phyloP scores from a whole-genome alignment of 2,329 filamentous ascomycete genomes.

The Diaporthe longicolla region DNA sequence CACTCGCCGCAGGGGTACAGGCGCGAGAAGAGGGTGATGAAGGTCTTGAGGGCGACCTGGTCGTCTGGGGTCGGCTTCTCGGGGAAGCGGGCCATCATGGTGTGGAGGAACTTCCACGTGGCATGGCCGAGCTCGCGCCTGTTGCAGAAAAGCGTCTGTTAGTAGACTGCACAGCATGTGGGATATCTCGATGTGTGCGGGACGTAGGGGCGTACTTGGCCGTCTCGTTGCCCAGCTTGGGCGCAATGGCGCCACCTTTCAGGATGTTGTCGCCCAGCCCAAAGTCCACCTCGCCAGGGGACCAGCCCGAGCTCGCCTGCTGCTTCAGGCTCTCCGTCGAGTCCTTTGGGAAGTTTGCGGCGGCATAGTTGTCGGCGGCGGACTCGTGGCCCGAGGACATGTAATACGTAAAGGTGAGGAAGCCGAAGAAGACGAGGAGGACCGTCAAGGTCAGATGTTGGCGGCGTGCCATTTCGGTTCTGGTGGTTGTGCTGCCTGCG shows the following conservation, averaged over 20 bases:
- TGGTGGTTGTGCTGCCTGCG: neutral
- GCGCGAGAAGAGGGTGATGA: constrained; percentile 76
- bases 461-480: constrained; percentile 63
- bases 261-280: constrained; percentile 67
- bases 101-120: constrained; percentile 79
- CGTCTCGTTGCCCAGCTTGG: constrained; percentile 86
- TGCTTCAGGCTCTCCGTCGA: constrained; percentile 46
- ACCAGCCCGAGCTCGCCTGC: constrained; percentile 39
- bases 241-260: constrained; percentile 80
- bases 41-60: constrained; percentile 73
- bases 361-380: constrained; percentile 44
- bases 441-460: constrained; percentile 68
- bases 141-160: constrained; percentile 13
- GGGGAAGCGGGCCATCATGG: constrained; percentile 79
- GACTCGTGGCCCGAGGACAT: constrained; percentile 57
- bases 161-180: neutral
- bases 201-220: constrained; percentile 71
- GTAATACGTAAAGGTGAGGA: constrained; percentile 71
- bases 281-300: constrained; percentile 46
- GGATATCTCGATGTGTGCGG: too few species aligned
- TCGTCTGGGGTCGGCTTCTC: constrained; percentile 75
- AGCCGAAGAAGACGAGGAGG: constrained; percentile 67
- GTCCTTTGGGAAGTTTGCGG: constrained; percentile 44
- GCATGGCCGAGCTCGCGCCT: constrained; percentile 77
- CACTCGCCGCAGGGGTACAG: constrained; percentile 80